These are phyloP conservation scores for Fomitopsis serialis DNA, from an alignment of 768 basidiomycete genomes.

Conservation along the genomic window DNA sequence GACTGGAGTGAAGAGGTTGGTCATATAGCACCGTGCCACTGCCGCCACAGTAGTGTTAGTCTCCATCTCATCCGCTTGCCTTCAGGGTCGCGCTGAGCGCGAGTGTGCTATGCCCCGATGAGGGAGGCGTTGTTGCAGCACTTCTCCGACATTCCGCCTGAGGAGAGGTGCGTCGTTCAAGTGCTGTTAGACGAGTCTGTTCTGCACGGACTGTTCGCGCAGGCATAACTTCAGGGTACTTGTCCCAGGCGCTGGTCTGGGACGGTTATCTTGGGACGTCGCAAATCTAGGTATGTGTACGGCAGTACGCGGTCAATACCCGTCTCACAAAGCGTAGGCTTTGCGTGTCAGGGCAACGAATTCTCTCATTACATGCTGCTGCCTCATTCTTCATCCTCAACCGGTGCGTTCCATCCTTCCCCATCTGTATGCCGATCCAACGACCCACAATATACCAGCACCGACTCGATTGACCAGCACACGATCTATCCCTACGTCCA, in stretches of 20 bases:
- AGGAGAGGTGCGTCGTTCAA: conserved; percentile 45
- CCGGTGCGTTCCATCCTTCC: conserved; percentile 39
- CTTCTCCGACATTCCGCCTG: conserved; percentile 49
- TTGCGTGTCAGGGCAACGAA: conserved; percentile 90
- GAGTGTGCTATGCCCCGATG: conserved; percentile 75
- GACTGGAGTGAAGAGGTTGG: conserved; percentile 86
- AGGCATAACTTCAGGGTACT: conserved; percentile 65
- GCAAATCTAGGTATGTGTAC: conserved; percentile 59
- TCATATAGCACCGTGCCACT: too few relatives aligned
- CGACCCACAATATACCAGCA: conserved; percentile 33
- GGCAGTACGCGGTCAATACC: too few relatives aligned
- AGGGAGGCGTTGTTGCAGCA: conserved; percentile 64
- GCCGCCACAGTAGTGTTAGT: too few relatives aligned
- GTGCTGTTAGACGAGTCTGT: not conserved
- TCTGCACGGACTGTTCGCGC: not conserved
- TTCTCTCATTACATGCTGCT: conserved; percentile 96
- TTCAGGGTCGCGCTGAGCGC: conserved; percentile 70
- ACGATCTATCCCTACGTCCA: conserved; percentile 88
- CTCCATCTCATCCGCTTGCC: not conserved
- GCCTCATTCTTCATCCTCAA: conserved; percentile 86
- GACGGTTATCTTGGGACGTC: conserved; percentile 83
- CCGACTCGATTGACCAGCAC: conserved; percentile 60
- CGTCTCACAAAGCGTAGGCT: conserved; percentile 45
- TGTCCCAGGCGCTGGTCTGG: conserved; percentile 87
- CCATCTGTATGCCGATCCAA: not conserved